Evolutionary conservation across 2,329 filamentous ascomycete genomes (phyloP), one percentile per base, ranked within the genome.

Genomic region (Boeremia exigua): DNA sequence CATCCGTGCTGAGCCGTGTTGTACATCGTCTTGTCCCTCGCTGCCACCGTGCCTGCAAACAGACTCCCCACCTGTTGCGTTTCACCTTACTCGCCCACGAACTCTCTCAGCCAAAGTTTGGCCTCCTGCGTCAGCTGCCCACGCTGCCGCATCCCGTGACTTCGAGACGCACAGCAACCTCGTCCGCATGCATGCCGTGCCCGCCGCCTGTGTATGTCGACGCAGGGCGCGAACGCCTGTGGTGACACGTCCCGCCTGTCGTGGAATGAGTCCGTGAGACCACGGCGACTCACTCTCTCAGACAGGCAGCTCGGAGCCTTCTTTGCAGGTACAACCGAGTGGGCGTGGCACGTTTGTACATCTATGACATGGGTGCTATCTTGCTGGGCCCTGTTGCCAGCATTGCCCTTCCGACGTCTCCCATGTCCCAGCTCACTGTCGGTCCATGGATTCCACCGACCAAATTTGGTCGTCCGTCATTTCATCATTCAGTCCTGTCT

Each of bases 81-180:
- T 65, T 65, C 64, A 61, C 43, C 49, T 54, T 47, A 51, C 55
- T 51, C 55, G 32, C 56, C 49, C 47, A 42, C 54, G 59, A 58
- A 56, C 33, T 43, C 51, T 32, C 48, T 59, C 58, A 60, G 59
- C 54, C 45, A 42, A 48, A 59, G 58, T 63, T 50, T 59, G 55
- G 58, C 45, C 10, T 33, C 15, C 36, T 36, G 3, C 37, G 37
- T 36, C n/a, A n/a, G 23, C 33, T 47, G 15, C 30, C 40, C 49
- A 14, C 17, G 8, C 8, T 36, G 36, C 25, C 37, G 36, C 53
- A 27, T 32, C 11, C 47, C 47, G 47, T 51, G 42, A 48, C 32
- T 19, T 38, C 17, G 9, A 51, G 1, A 7, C 25, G 29, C 23
- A 40, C 28, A 46, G 17, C 40, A 14, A 19, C 33, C 19, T 27